Evolutionary conservation across 148 eudicot species (phyloP), one percentile per base, ranked within the genome.

Genomic region (Linanthus parryae): DNA sequence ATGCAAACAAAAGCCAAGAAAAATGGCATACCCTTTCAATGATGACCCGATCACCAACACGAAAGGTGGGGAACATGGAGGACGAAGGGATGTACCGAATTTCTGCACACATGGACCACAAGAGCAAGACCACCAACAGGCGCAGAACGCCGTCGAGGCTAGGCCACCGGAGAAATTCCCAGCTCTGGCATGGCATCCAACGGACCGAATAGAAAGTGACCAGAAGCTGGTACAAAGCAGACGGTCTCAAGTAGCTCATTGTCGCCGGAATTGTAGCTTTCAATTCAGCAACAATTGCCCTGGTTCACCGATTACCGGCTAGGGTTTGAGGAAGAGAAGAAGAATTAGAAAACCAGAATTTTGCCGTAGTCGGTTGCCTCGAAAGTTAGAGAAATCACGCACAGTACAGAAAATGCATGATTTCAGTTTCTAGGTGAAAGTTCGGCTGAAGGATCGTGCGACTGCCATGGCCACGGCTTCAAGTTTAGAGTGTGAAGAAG

Each of bases 241-340:
- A 56, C 35, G 59, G 59, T 29, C 59, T 56, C 33, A 56, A 56
- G 59, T 41, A 56, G 48, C 59, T 56, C 59, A 56, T 56, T 19
- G 54, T n/a, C n/a, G n/a, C n/a, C n/a, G n/a, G n/a, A n/a, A n/a
- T n/a, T n/a, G n/a, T n/a, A n/a, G n/a, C n/a, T n/a, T n/a, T n/a
- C n/a, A n/a, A n/a, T n/a, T n/a, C n/a, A n/a, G n/a, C n/a, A n/a
- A n/a, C n/a, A n/a, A n/a, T n/a, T n/a, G n/a, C n/a, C n/a, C n/a
- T n/a, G n/a, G n/a, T n/a, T n/a, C n/a, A n/a, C n/a, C n/a, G n/a
- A n/a, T n/a, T n/a, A n/a, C n/a, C n/a, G n/a, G n/a, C n/a, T n/a
- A n/a, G n/a, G n/a, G n/a, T n/a, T n/a, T n/a, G n/a, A n/a, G n/a
- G n/a, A n/a, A n/a, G n/a, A n/a, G n/a, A n/a, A n/a, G n/a, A n/a